phyloP scores from a whole-genome alignment of 768 basidiomycete genomes.

The Glaciozyma martinii region DNA sequence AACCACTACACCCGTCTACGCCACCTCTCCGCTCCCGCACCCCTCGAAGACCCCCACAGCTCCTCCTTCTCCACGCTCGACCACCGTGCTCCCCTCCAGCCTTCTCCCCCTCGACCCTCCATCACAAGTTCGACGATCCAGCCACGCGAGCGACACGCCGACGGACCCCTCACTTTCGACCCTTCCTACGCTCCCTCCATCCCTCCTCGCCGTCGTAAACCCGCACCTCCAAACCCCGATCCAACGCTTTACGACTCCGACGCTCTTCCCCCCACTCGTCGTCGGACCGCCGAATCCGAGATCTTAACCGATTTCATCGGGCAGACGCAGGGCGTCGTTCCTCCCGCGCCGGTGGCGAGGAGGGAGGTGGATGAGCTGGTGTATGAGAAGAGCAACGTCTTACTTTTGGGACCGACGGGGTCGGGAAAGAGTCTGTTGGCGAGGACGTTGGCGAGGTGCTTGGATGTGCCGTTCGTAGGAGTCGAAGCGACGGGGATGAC shows the following conservation, averaged over 20 bases:
- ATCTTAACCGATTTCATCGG: background rate
- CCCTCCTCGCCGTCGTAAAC: background rate
- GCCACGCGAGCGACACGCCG: background rate
- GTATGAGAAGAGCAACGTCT: conserved; percentile 92
- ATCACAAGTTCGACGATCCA: background rate
- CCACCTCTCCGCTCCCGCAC: conserved; percentile 45
- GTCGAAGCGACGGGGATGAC: conserved; percentile 92
- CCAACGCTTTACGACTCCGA: background rate
- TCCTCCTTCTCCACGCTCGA: background rate
- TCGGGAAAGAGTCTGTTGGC: conserved; percentile 53
- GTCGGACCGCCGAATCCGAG: background rate
- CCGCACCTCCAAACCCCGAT: background rate
- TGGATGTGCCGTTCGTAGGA: conserved; percentile 89
- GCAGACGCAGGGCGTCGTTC: background rate
- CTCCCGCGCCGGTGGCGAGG: background rate
- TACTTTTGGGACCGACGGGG: conserved; percentile 54
- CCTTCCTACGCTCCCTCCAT: background rate
- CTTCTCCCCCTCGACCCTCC: background rate
- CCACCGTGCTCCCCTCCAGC: background rate
- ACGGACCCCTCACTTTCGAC: background rate
- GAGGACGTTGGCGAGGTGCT: conserved; percentile 77
- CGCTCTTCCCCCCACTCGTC: background rate
- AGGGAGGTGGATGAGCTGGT: conserved; percentile 29
- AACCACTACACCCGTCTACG: conserved; percentile 88
- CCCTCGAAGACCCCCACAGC: background rate